Evolutionary conservation across 371 early-diverging fungal genomes (phyloP), one percentile per base, ranked within the genome.

Genomic region (Lichtheimia hyalospora): DNA sequence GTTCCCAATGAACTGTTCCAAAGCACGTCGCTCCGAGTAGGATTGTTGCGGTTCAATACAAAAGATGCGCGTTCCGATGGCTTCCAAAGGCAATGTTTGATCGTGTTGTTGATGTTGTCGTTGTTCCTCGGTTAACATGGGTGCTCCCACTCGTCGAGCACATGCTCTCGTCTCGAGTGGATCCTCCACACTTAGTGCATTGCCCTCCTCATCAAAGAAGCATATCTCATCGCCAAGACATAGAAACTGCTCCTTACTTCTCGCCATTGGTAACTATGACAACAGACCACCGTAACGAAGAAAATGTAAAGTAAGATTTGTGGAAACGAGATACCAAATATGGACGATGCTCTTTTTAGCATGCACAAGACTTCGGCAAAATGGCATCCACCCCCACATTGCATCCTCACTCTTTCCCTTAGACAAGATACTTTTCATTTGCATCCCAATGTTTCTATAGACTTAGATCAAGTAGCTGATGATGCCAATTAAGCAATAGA

Each of bases 31-130:
- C 18, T 68, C 73, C 4, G 65, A 48, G 44, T 70, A 62, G 0
- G 64, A 62, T 60, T 73, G 76, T 55, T 72, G 73, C 13, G 75
- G 75, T 49, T 75, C 76, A 16, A 75, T 27, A 24, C 56, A 52
- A 49, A 75, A 75, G 16, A 75, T 64, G 44, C 62, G 56, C 1
- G 69, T 59, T n/a, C 70, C 67, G 28, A 73, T 41, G 12, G 75
- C 64, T 53, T 70, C 68, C 1, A 66, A 62, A 2, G 72, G 60
- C 23, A 67, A 56, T 16, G 46, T 51, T 3, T 28, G 60, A 40
- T 55, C 52, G 20, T 61, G 46, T 16, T 28, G 27, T 8, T 42
- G 21, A n/a, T n/a, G n/a, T 3, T 46, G 53, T 34, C 34, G 34
- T 8, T 34, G 34, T 8, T 34, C 10, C 34, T 34, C 34, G 34